phyloP scores from a whole-genome alignment of 192 early-diverging fungal species.

The Chytriomyces sp. region DNA sequence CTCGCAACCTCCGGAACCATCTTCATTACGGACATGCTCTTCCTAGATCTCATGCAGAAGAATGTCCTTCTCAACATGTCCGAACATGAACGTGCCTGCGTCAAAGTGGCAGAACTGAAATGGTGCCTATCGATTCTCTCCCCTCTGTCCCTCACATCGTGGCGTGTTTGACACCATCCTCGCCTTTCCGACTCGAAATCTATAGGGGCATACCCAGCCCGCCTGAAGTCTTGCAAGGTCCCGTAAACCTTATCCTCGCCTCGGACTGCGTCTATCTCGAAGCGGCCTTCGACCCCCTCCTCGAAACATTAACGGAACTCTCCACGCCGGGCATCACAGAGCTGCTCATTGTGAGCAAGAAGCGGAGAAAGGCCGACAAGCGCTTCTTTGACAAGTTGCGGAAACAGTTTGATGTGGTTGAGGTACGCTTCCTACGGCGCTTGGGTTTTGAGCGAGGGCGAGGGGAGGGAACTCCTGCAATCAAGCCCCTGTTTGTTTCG shows the following conservation, averaged over 20 bases:
- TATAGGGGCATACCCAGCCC: constrained; percentile 38
- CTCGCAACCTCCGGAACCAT: constrained; percentile 20
- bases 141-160: not conserved
- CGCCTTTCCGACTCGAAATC: not conserved
- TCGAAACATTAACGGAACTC: constrained; percentile 43
- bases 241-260: constrained; percentile 45
- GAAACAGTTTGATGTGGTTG: constrained; percentile 47
- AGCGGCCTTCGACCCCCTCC: constrained; percentile 48
- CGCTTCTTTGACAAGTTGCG: constrained; percentile 50
- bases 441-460: not conserved
- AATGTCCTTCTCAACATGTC: constrained; percentile 46
- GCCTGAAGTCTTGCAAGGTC: not conserved
- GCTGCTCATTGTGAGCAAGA: constrained; percentile 44
- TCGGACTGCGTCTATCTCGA: constrained; percentile 58
- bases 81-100: constrained; percentile 15
- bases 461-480: not conserved
- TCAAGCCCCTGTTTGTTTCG: too few species aligned
- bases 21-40: constrained; percentile 53
- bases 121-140: constrained; percentile 13
- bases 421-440: constrained; percentile 21
- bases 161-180: not conserved
- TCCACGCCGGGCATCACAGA: constrained; percentile 32
- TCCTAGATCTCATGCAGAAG: constrained; percentile 51
- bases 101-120: constrained; percentile 27
- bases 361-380: constrained; percentile 57